A percentile compares a stretch with the other conserved stretches of the same genome.
phyloP scores from a whole-genome alignment of 306 rosid genomes.

The barrel medic (Medicago truncatula) region DNA sequence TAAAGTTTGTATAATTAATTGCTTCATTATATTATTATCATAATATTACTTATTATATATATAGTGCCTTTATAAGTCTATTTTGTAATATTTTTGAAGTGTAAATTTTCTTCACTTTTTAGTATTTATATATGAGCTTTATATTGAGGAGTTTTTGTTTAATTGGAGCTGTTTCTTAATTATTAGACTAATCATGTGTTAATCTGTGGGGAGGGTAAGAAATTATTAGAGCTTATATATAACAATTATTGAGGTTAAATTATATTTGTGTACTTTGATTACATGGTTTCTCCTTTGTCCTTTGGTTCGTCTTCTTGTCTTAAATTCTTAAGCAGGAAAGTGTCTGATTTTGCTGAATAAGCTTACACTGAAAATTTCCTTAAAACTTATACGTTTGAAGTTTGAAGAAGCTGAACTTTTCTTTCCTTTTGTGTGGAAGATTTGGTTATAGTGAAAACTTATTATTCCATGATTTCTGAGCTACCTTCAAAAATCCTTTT shows the following conservation, averaged over 20 bases:
- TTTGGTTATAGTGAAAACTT: background rate
- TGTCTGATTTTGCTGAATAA: no score
- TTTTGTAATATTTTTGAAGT: background rate
- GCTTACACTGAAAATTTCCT: no score
- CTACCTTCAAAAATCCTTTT: background rate
- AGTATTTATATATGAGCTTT: constrained; percentile 2
- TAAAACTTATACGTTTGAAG: no score
- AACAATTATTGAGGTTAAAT: no score
- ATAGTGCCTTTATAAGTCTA: background rate
- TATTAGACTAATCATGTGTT: background rate
- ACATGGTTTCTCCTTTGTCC: no score
- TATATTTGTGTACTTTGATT: no score
- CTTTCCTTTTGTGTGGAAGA: background rate
- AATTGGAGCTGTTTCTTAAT: background rate
- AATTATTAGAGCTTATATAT: no score
- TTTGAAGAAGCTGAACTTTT: background rate
- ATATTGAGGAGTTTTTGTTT: background rate
- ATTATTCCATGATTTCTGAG: background rate
- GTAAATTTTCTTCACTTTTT: background rate
- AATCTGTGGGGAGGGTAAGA: no score
- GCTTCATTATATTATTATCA: background rate
- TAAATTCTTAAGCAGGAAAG: no score
- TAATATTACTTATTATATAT: background rate
- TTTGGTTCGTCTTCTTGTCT: no score
- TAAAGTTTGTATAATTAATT: constrained; percentile 24